Evolutionary conservation across 1,139 yeast species (phyloP).

Genomic region (Suhomyces kunorum): DNA sequence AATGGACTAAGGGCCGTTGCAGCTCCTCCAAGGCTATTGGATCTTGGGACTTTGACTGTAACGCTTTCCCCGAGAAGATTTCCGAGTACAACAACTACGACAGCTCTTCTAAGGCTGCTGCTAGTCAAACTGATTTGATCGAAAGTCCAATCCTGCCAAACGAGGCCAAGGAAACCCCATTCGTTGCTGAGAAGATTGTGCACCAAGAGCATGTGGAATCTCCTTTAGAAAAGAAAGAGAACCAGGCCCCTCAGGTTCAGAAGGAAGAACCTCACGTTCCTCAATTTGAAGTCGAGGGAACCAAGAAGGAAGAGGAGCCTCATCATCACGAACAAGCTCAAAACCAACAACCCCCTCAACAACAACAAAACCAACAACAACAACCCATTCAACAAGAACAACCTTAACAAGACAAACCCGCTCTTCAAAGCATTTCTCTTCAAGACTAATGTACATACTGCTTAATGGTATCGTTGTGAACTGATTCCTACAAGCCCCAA

Average conservation of each 20-base stretch:
- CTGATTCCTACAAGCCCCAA: slow-evolving; percentile 3
- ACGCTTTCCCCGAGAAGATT: slow-evolving; percentile 43
- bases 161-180: slow-evolving; percentile 30
- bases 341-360: background rate
- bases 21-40: slow-evolving; percentile 56
- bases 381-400: background rate
- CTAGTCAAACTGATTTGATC: slow-evolving; percentile 7
- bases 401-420: background rate
- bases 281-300: slow-evolving; percentile 25
- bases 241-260: background rate
- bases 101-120: slow-evolving; percentile 2
- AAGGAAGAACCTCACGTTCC: slow-evolving; percentile 23
- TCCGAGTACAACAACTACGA: slow-evolving; percentile 26
- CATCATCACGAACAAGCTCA: too few relatives aligned
- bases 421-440: background rate
- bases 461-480: slow-evolving; percentile 3
- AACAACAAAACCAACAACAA: slow-evolving; percentile 2
- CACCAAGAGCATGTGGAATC: slow-evolving; percentile 7
- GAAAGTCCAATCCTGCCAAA: slow-evolving; percentile 22
- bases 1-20: slow-evolving; percentile 78
- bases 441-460: background rate
- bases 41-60: slow-evolving; percentile 88
- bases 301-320: slow-evolving; percentile 14
- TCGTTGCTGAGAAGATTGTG: slow-evolving; percentile 5
- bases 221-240: slow-evolving; percentile 6